Conservation (phyloP, 345 rosid species). For the Cardamine chenopodiifolia region DNA sequence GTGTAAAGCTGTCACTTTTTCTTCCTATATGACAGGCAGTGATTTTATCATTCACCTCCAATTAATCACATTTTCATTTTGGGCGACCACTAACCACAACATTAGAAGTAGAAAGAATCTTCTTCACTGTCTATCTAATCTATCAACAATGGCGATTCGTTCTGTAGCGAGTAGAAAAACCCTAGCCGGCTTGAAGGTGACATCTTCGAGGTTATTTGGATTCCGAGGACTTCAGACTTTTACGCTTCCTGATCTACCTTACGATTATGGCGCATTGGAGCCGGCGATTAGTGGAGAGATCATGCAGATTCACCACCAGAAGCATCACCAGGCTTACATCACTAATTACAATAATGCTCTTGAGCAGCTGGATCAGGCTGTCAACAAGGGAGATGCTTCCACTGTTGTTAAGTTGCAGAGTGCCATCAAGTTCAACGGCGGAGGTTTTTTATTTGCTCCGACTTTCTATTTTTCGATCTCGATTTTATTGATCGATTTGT, state of each 20-base stretch:
- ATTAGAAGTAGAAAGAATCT: neutral
- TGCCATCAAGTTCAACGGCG: constrained; percentile 96
- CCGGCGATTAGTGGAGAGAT: constrained; percentile 93
- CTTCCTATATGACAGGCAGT: constrained; percentile 20
- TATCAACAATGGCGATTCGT: constrained; percentile 68
- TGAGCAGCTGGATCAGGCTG: constrained; percentile 74
- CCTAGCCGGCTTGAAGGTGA: constrained; percentile 43
- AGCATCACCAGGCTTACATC: constrained; percentile 90
- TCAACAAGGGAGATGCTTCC: constrained; percentile 65
- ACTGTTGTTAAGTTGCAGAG: constrained; percentile 73
- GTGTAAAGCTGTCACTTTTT: neutral
- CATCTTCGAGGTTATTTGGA: constrained; percentile 17
- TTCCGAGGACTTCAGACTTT: constrained; percentile 50
- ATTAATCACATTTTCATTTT: neutral
- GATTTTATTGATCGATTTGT: neutral
- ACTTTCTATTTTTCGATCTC: neutral
- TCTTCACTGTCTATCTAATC: neutral
- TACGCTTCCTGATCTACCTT: constrained; percentile 88
- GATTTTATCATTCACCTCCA: neutral
- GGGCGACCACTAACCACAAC: neutral
- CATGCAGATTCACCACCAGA: constrained; percentile 97
- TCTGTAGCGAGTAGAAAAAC: constrained; percentile 47
- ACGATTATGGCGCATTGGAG: constrained; percentile 86
- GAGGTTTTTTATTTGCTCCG: constrained; percentile 51
- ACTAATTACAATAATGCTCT: constrained; percentile 89